Conservation (phyloP, 148 eudicot species). For the Chenopodium formosanum region DNA sequence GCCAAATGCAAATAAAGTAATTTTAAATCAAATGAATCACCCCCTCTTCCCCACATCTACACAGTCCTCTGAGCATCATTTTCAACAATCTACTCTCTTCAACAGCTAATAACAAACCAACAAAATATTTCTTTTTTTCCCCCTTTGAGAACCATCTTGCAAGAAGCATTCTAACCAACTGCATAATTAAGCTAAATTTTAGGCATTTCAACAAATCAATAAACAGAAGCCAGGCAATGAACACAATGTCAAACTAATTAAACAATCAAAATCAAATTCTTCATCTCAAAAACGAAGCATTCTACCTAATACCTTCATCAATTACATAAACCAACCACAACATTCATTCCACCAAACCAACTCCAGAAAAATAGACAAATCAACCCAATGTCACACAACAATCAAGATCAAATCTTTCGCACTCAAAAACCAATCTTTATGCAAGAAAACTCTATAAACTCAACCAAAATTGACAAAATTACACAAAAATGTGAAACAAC, state of each 20-base stretch:
- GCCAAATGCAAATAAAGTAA: not conserved
- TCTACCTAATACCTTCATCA: slow-evolving; percentile 1
- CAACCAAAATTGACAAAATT: not conserved
- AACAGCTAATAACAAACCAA: too few species aligned
- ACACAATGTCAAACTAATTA: not conserved
- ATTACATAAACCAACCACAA: not conserved
- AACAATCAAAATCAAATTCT: not conserved
- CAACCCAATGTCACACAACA: not conserved
- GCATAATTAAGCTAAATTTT: too few species aligned
- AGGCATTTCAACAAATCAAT: too few species aligned
- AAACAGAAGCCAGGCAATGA: not conserved
- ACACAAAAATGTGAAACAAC: not conserved
- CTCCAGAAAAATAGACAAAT: too few species aligned
- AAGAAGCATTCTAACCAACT: too few species aligned
- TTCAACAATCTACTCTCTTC: too few species aligned
- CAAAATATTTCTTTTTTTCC: too few species aligned
- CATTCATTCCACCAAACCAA: not conserved
- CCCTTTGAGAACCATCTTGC: too few species aligned
- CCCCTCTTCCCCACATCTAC: too few species aligned
- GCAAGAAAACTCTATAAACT: not conserved
- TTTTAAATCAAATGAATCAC: too few species aligned
- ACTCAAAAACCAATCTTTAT: not conserved
- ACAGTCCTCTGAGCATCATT: too few species aligned
- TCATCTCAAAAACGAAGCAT: not conserved
- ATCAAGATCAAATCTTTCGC: not conserved